Conservation (phyloP, 208 protist species). For the Eutreptiella sp. region DNA sequence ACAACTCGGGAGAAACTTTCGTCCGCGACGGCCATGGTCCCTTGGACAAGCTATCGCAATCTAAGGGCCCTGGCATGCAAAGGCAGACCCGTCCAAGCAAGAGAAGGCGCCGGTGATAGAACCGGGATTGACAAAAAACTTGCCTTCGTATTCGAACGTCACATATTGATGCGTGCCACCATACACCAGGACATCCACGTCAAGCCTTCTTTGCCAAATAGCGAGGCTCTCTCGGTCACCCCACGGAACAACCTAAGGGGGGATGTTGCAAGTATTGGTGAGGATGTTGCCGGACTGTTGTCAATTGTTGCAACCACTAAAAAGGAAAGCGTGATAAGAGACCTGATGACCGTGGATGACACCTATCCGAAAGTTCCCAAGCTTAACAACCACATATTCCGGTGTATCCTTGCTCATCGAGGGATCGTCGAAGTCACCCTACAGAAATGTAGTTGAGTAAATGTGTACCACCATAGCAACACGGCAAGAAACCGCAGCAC, state of each 20-base stretch:
- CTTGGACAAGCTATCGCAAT: conserved; percentile 13
- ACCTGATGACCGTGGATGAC: conserved; percentile 93
- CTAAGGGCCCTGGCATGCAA: no score
- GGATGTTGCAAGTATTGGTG: neutral
- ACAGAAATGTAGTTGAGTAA: no score
- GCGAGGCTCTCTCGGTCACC: conserved; percentile 87
- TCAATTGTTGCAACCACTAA: neutral
- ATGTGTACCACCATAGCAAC: no score
- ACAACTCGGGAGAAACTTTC: conserved; percentile 5
- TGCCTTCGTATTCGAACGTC: conserved; percentile 84
- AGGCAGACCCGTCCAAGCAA: conserved; percentile 22
- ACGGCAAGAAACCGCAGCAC: no score
- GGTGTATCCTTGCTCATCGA: conserved; percentile 43
- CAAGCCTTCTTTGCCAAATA: conserved; percentile 88
- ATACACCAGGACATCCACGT: conserved; percentile 95
- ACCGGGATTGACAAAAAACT: conserved; percentile 97
- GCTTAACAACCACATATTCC: conserved; percentile 81
- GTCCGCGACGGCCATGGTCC: neutral
- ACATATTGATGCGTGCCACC: conserved; percentile 86
- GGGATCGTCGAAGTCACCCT: conserved; percentile 94
- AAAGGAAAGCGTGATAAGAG: neutral
- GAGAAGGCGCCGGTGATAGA: conserved; percentile 94
- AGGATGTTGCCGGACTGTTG: neutral
- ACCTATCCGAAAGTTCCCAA: conserved; percentile 95
- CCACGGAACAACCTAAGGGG: conserved; percentile 78